These are phyloP conservation scores for Phytopythium litorale DNA, from an alignment of 352 stramenopile species.

Conservation along the genomic window DNA sequence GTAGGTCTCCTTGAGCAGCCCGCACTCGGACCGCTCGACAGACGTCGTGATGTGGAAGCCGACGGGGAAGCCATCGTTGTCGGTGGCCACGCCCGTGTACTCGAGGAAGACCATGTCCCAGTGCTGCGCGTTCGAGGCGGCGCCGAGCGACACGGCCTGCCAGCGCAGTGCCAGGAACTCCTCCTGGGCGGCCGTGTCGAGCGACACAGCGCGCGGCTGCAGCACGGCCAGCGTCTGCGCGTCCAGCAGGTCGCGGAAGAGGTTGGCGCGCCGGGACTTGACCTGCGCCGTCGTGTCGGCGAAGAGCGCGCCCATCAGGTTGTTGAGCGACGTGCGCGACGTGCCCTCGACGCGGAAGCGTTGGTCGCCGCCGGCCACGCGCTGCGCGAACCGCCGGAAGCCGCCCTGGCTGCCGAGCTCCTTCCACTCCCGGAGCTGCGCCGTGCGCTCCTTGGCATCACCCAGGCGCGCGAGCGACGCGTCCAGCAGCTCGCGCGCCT, in stretches of 20 bases:
- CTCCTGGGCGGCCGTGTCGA: conserved; percentile 31
- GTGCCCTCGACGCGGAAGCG: conserved; percentile 58
- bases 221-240: conserved; percentile 56
- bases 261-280: conserved; percentile 34
- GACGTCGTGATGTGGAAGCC: conserved; percentile 63
- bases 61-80: conserved; percentile 45
- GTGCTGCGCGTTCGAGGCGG: conserved; percentile 36
- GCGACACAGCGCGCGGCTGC: conserved; percentile 28
- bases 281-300: conserved; percentile 43
- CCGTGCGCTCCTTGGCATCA: conserved; percentile 34
- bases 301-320: conserved; percentile 64
- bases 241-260: conserved; percentile 61
- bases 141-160: conserved; percentile 60
- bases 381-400: conserved; percentile 60
- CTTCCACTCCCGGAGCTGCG: conserved; percentile 49
- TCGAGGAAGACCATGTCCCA: conserved; percentile 74
- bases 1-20: conserved; percentile 60
- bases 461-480: conserved; percentile 33
- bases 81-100: conserved; percentile 58
- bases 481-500: conserved; percentile 38
- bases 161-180: conserved; percentile 71
- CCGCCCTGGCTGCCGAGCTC: conserved; percentile 41
- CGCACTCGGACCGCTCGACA: conserved; percentile 50
- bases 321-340: conserved; percentile 42
- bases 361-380: conserved; percentile 30